Base-by-base conservation (phyloP, 2,329 filamentous ascomycete genomes). In the Talaromyces piceae region DNA sequence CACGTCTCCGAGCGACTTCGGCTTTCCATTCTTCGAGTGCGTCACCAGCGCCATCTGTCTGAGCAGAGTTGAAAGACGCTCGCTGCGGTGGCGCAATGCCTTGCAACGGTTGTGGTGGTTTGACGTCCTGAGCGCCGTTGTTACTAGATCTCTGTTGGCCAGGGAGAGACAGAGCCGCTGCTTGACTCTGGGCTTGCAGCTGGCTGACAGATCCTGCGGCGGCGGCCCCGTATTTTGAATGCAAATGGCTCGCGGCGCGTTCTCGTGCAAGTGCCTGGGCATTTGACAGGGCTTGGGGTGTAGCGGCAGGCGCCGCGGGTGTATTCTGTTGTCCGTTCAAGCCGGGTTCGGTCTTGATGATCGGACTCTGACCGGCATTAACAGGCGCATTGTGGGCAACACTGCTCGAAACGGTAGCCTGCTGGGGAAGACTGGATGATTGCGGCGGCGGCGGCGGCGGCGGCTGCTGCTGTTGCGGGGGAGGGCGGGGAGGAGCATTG, bases 21-120 rank as follows among this genome's bases (percentile, higher is more conserved):
- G 67, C 63, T 50, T 73, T 71, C 73, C 74, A 77, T 43, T 81
- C 75, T 4, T 80, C 79, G 39, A 81, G 68, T 3, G 78, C 77
- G 51, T 77, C 77, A 45, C 69, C 75, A 27, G 86, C 73, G 47
- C 91, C 91, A 63, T 97, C 91, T 12, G 85, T 85, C 67, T 96
- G 87, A 22, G 82, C 70, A 45, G 74, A 73, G 45, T 69, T 66
- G 47, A 77, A 59, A 12, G 70, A 71, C 23, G 66, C 59, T 7
- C 65, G 59, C 6, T 72, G 68, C 43, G 70, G 65, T 48, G 72
- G 69, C 30, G 69, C 61, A 44, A 63, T 59, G 23, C 61, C 61
- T 41, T 70, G 67, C 54, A 67, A 67, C 9, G 63, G 59, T 20
- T 65, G 62, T 47, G 66, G 65, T 48, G 67, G 67, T 48, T 71